These are phyloP conservation scores for Phytophthora fragariae DNA, from an alignment of 352 stramenopile genomes.

Conservation along the genomic window DNA sequence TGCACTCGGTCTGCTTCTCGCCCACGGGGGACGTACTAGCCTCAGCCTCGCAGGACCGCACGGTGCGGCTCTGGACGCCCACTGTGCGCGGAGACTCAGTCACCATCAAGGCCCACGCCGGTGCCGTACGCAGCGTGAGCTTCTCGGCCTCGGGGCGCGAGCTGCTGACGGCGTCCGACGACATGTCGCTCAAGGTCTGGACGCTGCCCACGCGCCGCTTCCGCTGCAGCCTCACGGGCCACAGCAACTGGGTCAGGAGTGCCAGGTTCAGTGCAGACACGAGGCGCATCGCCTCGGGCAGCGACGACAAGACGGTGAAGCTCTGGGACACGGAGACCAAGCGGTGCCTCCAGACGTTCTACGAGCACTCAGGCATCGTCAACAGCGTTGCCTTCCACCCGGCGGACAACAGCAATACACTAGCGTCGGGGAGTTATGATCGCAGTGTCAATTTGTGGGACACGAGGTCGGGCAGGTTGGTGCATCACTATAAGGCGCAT, in stretches of 20 bases:
- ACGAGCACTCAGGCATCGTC: constrained; percentile 88
- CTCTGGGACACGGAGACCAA: constrained; percentile 91
- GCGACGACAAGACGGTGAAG: constrained; percentile 94
- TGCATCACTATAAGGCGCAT: constrained; percentile 95
- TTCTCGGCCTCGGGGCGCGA: constrained; percentile 84
- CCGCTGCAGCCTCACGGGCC: constrained; percentile 86
- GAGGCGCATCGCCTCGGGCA: constrained; percentile 71
- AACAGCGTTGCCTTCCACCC: constrained; percentile 89
- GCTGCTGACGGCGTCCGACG: constrained; percentile 92
- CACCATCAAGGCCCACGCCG: constrained; percentile 75
- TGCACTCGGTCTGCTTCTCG: constrained; percentile 84
- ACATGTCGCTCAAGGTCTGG: constrained; percentile 94
- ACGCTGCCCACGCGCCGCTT: constrained; percentile 85
- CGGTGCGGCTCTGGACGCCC: constrained; percentile 91
- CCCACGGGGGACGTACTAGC: constrained; percentile 84
- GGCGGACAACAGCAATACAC: constrained; percentile 60
- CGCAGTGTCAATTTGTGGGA: constrained; percentile 90
- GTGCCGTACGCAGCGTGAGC: constrained; percentile 78
- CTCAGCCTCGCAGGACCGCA: constrained; percentile 91
- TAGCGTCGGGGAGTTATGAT: constrained; percentile 77
- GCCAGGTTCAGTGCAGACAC: constrained; percentile 84
- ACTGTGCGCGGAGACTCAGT: constrained; percentile 78
- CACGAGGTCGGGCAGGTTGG: constrained; percentile 71
- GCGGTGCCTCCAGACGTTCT: constrained; percentile 83
- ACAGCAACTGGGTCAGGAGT: constrained; percentile 94